Conservation (phyloP, 495 filamentous ascomycete species). For the Lichenothelia convexa region DNA sequence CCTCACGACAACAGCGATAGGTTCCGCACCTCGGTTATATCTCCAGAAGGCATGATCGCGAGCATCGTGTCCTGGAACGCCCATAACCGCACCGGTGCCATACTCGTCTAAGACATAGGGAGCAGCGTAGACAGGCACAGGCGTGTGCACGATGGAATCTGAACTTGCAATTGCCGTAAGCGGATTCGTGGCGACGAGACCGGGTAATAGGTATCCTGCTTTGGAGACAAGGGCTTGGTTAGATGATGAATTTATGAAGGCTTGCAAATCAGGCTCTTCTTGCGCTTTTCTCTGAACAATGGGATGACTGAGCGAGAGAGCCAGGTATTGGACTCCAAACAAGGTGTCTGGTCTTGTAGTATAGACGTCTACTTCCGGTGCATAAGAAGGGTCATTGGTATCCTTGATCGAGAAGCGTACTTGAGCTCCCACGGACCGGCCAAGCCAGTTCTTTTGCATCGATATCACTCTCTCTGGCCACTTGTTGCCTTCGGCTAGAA, state of each 20-base stretch:
- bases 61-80: constrained; percentile 67
- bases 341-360: constrained; percentile 74
- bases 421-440: constrained; percentile 52
- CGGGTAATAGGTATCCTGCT: constrained; percentile 46
- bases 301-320: constrained; percentile 54
- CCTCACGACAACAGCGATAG: constrained; percentile 4
- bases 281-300: constrained; percentile 44
- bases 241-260: constrained; percentile 46
- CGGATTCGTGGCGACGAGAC: constrained; percentile 47
- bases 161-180: constrained; percentile 32
- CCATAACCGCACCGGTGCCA: constrained; percentile 82
- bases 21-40: constrained; percentile 30
- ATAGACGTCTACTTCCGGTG: constrained; percentile 45
- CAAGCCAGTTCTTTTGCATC: constrained; percentile 84
- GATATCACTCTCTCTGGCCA: constrained; percentile 71
- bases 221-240: constrained; percentile 52
- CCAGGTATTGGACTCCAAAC: constrained; percentile 69
- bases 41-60: constrained; percentile 68
- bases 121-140: constrained; percentile 59
- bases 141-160: constrained; percentile 28
- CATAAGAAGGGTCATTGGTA: constrained; percentile 1
- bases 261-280: constrained; percentile 37
- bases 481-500: constrained; percentile 35
- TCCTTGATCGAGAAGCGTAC: constrained; percentile 44
- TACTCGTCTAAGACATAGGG: constrained; percentile 79